Conservation (phyloP, 176 grass and related monocot species). For the Saccharum spontaneum region DNA sequence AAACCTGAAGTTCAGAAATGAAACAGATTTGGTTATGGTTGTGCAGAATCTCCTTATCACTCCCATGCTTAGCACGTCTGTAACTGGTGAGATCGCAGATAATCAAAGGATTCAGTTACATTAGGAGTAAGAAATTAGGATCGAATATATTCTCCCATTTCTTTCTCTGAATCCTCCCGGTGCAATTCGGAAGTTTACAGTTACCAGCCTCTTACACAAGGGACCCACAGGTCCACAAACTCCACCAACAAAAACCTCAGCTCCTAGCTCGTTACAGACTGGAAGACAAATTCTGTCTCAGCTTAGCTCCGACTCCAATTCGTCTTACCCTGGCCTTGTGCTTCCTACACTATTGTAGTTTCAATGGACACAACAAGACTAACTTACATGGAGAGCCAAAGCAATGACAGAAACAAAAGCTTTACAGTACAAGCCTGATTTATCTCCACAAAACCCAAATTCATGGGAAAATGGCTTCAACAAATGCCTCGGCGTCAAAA, state of each 20-base stretch:
- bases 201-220: background rate
- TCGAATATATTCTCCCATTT: background rate
- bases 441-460: background rate
- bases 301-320: background rate
- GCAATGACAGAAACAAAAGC: background rate
- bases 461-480: slow-evolving; percentile 93
- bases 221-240: background rate
- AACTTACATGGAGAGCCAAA: background rate
- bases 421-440: background rate
- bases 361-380: background rate
- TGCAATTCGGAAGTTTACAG: background rate
- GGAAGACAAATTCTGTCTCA: background rate
- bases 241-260: background rate
- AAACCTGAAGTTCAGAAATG: background rate
- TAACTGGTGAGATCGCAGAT: background rate
- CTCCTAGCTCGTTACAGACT: background rate
- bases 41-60: background rate
- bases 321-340: background rate
- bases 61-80: background rate
- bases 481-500: slow-evolving; percentile 90
- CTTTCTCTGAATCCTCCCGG: background rate
- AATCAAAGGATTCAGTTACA: background rate
- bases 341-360: background rate
- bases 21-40: background rate
- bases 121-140: background rate